Base-by-base conservation (phyloP, 345 rosid species). In the Punica granatum region DNA sequence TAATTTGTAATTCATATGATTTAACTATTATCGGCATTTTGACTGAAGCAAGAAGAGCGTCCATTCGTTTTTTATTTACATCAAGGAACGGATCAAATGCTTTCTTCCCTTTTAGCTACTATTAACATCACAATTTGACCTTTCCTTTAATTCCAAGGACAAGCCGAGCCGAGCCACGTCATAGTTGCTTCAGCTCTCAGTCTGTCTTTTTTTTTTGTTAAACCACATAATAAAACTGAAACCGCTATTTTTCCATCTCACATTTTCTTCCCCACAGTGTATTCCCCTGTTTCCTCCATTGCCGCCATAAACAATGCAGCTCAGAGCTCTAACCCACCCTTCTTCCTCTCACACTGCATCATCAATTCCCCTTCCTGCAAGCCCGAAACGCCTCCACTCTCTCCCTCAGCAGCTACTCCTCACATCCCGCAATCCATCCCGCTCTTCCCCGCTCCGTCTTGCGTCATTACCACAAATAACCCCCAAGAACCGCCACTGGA, bases 271-370 rank as follows among this genome's bases (percentile, higher is more conserved):
- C n/a, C n/a, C 18, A 3, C 16, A 16, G 26, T 64, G 34, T 65
- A 33, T 19, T 56, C 30, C 48, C 26, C 30, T 54, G 15, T 12
- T 25, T 8, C 16, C 43, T 10, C 43, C 15, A 35, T 51, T 60
- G 69, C 43, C 61, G 58, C 28, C 53, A 28, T 28, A 16, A 35
- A 39, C 70, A 11, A 56, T 41, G 70, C 53, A 67, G 12, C 44
- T 56, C 26, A 7, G 60, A 36, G n/a, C 70, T 6, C 35, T 67
- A 26, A 31, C 53, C 54, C 64, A 25, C 43, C 60, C 70, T 34
- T n/a, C 70, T 8, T 26, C 48, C 5, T 51, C n/a, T n/a, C n/a
- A 14, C 28, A 9, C 61, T 3, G 18, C 61, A 4, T 13, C 19
- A 12, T 33, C 64, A 3, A 10, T 23, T 26, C 64, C 31, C 63